Evolutionary conservation across 257 asterid genomes (phyloP), one percentile per base, ranked within the genome.

Genomic region (Solanum bukasovii): DNA sequence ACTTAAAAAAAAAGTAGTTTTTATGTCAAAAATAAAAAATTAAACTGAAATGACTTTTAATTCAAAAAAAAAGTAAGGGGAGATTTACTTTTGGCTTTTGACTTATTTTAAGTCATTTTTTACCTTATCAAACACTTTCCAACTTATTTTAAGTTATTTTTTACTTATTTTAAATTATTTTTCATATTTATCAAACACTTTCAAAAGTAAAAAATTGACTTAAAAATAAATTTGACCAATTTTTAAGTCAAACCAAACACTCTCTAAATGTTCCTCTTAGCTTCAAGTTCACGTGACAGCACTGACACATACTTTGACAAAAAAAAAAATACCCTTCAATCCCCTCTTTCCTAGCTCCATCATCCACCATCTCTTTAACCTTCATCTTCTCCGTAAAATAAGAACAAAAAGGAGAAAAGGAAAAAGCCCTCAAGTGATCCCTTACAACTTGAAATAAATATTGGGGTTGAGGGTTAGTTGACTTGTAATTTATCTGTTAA

Each of bases 281-380:
- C 27, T 61, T 61, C 29, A 35, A 79, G 40, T 81, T 81, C 86
- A 82, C 86, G 86, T 82, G 86, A 49, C 34, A 82, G 42, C 21
- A 31, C 86, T 82, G 86, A 82, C 71, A 49, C 20, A 82, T 18
- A 31, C 35, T 82, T 82, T 82, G 86, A 82, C 70, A 49, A 82
- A 14, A 38, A n/a, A 81, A 13, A 49, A 82, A 7, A 77, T 7
- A 44, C 29, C 84, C 10, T 79, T 46, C 10, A 44, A 29, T 14
- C 8, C 7, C 65, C 38, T 44, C 84, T 74, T 37, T 11, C 38
- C 23, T 4, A 78, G 38, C 84, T 79, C 67, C 37, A 5, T 21
- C 52, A 37, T 12, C 83, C 33, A 44, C 7, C 25, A 34, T 79
- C 63, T 79, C 85, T 27, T 44, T 46, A 21, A 75, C 56, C 9